Base-by-base conservation (phyloP, 2,329 filamentous ascomycete genomes). In the Aspergillus uvarum region DNA sequence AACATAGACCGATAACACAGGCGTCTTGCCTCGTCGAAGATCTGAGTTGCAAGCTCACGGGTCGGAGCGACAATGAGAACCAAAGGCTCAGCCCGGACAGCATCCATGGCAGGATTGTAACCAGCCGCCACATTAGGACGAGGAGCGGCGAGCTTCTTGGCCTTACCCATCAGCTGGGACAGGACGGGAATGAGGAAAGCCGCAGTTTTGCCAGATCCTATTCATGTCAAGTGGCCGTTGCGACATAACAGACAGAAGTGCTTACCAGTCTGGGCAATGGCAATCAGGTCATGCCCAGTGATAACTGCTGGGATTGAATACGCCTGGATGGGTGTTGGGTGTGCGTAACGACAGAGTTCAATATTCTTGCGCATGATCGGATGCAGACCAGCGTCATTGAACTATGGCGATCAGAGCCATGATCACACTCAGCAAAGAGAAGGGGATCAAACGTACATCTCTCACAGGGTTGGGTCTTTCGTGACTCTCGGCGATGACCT, bases 1-100 rank as follows among this genome's bases (percentile, higher is more conserved):
- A 99, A 83, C 91, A 96, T 96, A 3, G 91, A 92, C 1, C 95
- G 88, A 70, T 99, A 99, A 74, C 92, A 97, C 52, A 98, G 86
- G 68, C 94, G 92, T 63, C 95, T 89, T 26, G 91, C 88, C 74
- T 98, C 94, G 64, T 96, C 92, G 77, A 96, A 98, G 67, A 98
- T 96, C 72, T 99, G 95, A 2, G 92, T 89, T 0, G 92, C 92
- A 5, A 99, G 79, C 81, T 99, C 95, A 38, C 95, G 90, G 56
- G 90, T 95, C 0, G 95, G 95, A 11, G 86, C 89, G 22, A 99
- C 84, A 56, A 99, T 83, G 29, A 98, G 81, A 0, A 98, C 90
- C 6, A 99, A 78, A 4, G 95, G 95, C 80, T 98, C 93, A 7
- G 92, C 94, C 48, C 86, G 85, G 44, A 90, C 85, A 2, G 76